These are phyloP conservation scores for Pharnaceum exiguum DNA, from an alignment of 148 eudicot species.

Conservation along the genomic window DNA sequence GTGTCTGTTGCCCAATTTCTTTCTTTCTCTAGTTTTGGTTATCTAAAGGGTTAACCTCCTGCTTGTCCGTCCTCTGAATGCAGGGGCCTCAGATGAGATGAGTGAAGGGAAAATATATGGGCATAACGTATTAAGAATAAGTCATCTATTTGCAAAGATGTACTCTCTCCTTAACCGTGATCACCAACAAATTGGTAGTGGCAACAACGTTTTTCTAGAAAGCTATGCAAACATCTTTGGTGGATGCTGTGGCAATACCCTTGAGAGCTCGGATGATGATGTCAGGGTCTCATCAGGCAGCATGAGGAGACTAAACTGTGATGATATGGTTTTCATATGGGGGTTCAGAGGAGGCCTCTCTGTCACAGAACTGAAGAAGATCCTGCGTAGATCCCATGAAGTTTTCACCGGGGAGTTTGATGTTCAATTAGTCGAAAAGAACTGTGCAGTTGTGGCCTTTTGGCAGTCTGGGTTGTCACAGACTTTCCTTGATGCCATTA, in stretches of 20 bases:
- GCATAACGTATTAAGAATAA: slow-evolving; percentile 59
- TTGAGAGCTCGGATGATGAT: slow-evolving; percentile 35
- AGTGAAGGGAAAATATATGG: slow-evolving; percentile 56
- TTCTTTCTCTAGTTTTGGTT: too few species aligned
- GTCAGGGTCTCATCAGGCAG: slow-evolving; percentile 41
- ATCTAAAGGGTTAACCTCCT: too few species aligned
- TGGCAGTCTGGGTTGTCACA: slow-evolving; percentile 45
- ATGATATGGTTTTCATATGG: slow-evolving; percentile 80
- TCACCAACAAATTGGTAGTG: slow-evolving; percentile 15
- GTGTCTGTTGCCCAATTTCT: too few species aligned
- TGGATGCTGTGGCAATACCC: slow-evolving; percentile 26
- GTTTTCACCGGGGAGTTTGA: slow-evolving; percentile 64
- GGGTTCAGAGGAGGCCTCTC: slow-evolving; percentile 61
- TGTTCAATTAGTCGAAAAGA: slow-evolving; percentile 57
- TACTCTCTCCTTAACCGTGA: slow-evolving; percentile 49
- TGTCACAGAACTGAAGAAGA: slow-evolving; percentile 38
- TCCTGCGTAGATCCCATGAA: slow-evolving; percentile 44
- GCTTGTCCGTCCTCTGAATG: too few species aligned
- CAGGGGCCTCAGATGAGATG: slow-evolving; percentile 39
- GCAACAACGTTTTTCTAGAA: slow-evolving; percentile 26
- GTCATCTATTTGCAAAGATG: slow-evolving; percentile 66
- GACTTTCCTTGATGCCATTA: slow-evolving; percentile 50
- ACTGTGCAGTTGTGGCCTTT: slow-evolving; percentile 72
- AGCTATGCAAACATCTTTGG: slow-evolving; percentile 38
- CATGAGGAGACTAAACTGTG: slow-evolving; percentile 38